phyloP scores from a whole-genome alignment of 768 basidiomycete genomes.

The Amanita fuliginea region DNA sequence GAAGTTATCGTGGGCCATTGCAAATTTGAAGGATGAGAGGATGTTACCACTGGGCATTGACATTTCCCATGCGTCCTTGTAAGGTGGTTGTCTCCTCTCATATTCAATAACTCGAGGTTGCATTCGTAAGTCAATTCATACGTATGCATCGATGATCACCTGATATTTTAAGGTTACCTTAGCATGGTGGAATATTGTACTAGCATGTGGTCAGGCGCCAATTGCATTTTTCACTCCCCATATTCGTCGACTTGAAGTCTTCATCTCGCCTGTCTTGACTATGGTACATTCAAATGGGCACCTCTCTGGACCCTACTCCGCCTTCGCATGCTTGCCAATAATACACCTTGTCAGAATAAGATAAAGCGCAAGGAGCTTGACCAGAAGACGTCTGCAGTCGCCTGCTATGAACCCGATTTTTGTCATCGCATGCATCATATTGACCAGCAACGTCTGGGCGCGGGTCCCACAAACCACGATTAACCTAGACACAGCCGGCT shows the following conservation, averaged over 20 bases:
- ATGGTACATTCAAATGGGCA: background rate
- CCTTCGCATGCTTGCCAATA: too few species aligned
- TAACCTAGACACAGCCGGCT: constrained; percentile 2
- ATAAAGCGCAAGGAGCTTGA: background rate
- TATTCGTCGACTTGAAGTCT: background rate
- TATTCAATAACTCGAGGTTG: too few species aligned
- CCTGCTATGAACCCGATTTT: background rate
- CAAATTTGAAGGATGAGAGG: constrained; percentile 31
- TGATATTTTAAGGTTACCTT: background rate
- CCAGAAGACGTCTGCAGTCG: background rate
- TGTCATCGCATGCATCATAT: background rate
- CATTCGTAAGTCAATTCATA: background rate
- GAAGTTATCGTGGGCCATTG: constrained; percentile 38
- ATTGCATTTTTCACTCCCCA: background rate
- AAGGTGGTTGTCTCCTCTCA: too few species aligned
- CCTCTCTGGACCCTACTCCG: background rate
- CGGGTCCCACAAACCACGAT: background rate
- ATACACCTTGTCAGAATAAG: too few species aligned
- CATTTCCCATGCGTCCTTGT: constrained; percentile 9
- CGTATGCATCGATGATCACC: background rate
- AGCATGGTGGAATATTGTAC: background rate
- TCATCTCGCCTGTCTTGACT: background rate
- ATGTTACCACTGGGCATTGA: constrained; percentile 52
- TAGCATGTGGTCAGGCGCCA: too few species aligned
- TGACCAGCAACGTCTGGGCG: background rate